A percentile compares a stretch with the other conserved stretches of the same genome.
phyloP scores from a whole-genome alignment of 805 yeast species.

The Debaryomyces castellii region DNA sequence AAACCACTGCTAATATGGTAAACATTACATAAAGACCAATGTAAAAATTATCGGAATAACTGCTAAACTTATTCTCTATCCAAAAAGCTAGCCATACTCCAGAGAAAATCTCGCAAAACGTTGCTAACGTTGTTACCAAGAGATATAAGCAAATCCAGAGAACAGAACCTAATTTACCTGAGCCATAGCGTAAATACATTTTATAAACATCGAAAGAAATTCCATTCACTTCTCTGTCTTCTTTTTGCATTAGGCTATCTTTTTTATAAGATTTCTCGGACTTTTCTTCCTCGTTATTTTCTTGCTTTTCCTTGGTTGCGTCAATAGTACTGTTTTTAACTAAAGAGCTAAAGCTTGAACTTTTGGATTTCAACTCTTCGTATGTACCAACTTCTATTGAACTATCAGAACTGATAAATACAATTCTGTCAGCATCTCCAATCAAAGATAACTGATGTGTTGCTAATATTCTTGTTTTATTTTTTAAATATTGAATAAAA shows the following conservation, averaged over 20 bases:
- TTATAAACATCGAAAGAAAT: conserved; percentile 11
- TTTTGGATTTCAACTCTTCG: conserved; percentile 45
- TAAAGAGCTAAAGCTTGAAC: conserved; percentile 30
- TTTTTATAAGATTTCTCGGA: conserved; percentile 7
- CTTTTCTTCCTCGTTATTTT: conserved; percentile 5
- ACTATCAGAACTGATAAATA: conserved; percentile 66
- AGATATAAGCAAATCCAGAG: conserved; percentile 8
- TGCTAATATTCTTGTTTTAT: conserved; percentile 69
- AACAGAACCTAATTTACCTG: conserved; percentile 8
- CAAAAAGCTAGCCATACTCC: conserved; percentile 26
- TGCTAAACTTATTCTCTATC: conserved; percentile 13
- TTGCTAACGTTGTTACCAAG: conserved; percentile 5
- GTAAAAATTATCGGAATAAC: conserved; percentile 7
- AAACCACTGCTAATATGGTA: conserved; percentile 12
- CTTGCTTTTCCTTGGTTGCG: conserved; percentile 10
- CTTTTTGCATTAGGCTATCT: conserved; percentile 11
- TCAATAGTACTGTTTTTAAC: conserved; percentile 32
- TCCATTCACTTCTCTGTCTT: conserved; percentile 17
- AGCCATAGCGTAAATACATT: conserved; percentile 12
- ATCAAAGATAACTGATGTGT: conserved; percentile 79
- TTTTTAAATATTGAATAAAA: conserved; percentile 53
- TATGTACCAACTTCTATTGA: conserved; percentile 58
- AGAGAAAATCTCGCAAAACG: conserved; percentile 17
- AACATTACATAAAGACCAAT: conserved; percentile 19
- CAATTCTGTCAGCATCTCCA: conserved; percentile 62